Evolutionary conservation across 1,284 basidiomycete species (phyloP).

Genomic region (Cutaneotrichosporon cavernicola): DNA sequence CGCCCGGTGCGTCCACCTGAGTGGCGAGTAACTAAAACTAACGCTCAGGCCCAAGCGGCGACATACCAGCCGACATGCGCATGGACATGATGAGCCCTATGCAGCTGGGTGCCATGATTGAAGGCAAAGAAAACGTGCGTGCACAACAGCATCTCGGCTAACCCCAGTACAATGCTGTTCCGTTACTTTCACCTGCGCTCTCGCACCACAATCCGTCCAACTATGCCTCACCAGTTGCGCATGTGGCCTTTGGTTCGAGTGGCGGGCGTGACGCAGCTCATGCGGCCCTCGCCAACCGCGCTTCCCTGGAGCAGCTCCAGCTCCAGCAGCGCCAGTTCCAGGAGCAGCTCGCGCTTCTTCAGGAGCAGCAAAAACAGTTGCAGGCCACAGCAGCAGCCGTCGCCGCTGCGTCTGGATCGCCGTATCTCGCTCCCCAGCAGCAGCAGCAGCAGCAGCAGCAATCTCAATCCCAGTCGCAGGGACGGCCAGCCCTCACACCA

Average conservation of each 20-base stretch:
- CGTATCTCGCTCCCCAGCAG: conserved; percentile 25
- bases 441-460: conserved; percentile 14
- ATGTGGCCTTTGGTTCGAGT: conserved; percentile 26
- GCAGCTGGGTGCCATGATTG: conserved; percentile 37
- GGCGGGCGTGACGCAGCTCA: conserved; percentile 4
- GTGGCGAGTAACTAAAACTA: neutral
- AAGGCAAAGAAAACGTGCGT: conserved; percentile 42
- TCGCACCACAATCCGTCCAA: conserved; percentile 34
- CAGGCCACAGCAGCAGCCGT: conserved; percentile 47
- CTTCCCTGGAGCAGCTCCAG: conserved; percentile 46
- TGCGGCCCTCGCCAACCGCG: conserved; percentile 16
- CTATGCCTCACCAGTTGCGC: conserved; percentile 34
- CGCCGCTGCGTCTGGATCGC: conserved; percentile 32
- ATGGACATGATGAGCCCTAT: conserved; percentile 48
- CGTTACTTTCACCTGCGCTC: conserved; percentile 45
- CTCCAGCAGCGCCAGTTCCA: conserved; percentile 50
- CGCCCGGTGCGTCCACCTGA: conserved; percentile 35
- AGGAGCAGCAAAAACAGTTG: conserved; percentile 46
- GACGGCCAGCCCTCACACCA: conserved; percentile 28
- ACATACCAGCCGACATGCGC: conserved; percentile 43
- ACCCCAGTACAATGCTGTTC: conserved; percentile 38
- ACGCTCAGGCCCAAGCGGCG: conserved; percentile 42
- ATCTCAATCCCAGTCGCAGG: conserved; percentile 12
- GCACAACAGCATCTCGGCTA: neutral
- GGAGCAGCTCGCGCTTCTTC: conserved; percentile 43